These are phyloP conservation scores for Pestalotiopsis sp. DNA, from an alignment of 2,329 filamentous ascomycete species.

Conservation along the genomic window DNA sequence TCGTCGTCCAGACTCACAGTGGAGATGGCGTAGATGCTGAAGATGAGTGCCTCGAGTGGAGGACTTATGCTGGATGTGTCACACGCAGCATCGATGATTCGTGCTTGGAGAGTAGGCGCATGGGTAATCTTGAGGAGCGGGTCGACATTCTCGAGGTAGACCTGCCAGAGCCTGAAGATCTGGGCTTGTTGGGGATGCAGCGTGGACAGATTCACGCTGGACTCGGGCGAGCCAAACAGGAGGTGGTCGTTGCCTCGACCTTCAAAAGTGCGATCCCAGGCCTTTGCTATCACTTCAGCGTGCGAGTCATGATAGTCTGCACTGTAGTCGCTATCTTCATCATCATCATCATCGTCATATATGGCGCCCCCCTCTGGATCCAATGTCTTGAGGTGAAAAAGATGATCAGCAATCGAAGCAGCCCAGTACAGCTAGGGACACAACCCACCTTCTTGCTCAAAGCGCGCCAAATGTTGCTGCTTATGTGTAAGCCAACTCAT, in stretches of 20 bases:
- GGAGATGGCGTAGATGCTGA: slow-evolving; percentile 51
- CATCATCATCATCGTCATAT: slow-evolving; percentile 26
- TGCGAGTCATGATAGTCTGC: slow-evolving; percentile 31
- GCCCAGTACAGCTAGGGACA: slow-evolving; percentile 17
- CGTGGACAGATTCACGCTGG: slow-evolving; percentile 44
- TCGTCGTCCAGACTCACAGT: slow-evolving; percentile 43
- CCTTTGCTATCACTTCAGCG: slow-evolving; percentile 41
- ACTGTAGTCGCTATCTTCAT: slow-evolving; percentile 30
- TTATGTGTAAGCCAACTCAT: background rate
- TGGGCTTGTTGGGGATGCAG: slow-evolving; percentile 51
- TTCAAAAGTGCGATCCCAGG: slow-evolving; percentile 43
- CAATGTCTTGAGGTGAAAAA: background rate
- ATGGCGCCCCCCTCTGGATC: background rate
- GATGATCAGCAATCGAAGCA: slow-evolving; percentile 1
- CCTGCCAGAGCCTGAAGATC: slow-evolving; percentile 57
- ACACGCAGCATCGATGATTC: slow-evolving; percentile 51
- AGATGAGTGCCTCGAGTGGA: slow-evolving; percentile 57
- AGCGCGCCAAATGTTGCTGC: slow-evolving; percentile 48
- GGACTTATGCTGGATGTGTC: slow-evolving; percentile 41
- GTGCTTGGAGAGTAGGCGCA: slow-evolving; percentile 53
- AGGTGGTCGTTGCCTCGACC: slow-evolving; percentile 51
- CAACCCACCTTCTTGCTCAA: slow-evolving; percentile 43
- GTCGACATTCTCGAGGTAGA: slow-evolving; percentile 60
- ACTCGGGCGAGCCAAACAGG: slow-evolving; percentile 50
- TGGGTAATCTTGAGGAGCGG: slow-evolving; percentile 63